These are phyloP conservation scores for Linderina pennispora DNA, from an alignment of 192 early-diverging fungal genomes.

Conservation along the genomic window DNA sequence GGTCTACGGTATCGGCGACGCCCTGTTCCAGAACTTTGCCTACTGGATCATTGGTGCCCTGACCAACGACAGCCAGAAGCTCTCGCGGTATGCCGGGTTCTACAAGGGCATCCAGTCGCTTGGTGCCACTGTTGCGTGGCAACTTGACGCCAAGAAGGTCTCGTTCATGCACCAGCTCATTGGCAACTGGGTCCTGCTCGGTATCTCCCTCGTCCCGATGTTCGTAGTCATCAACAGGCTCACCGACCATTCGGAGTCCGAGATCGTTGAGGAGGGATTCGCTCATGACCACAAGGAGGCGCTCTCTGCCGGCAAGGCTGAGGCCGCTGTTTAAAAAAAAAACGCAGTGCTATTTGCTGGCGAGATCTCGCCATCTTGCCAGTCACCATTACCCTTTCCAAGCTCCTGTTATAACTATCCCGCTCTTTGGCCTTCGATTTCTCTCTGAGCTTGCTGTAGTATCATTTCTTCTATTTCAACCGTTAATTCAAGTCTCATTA, in stretches of 20 bases:
- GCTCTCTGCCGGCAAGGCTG: background rate
- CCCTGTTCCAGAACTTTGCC: constrained; percentile 67
- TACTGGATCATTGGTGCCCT: constrained; percentile 84
- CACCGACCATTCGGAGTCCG: constrained; percentile 39
- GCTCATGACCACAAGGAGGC: background rate
- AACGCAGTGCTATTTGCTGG: no score
- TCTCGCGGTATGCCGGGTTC: constrained; percentile 69
- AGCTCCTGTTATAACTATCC: background rate
- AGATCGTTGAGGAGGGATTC: background rate
- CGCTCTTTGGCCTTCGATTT: background rate
- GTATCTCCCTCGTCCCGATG: constrained; percentile 47
- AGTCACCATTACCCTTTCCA: background rate
- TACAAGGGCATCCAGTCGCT: constrained; percentile 83
- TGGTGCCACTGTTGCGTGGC: constrained; percentile 62
- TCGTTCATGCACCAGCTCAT: constrained; percentile 49
- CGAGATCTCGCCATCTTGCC: background rate
- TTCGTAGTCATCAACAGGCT: constrained; percentile 45
- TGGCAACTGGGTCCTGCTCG: constrained; percentile 52
- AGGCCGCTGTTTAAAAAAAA: background rate
- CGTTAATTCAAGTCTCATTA: background rate
- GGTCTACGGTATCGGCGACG: constrained; percentile 67
- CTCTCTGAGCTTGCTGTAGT: background rate
- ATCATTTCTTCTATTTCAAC: background rate
- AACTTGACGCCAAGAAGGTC: constrained; percentile 53
- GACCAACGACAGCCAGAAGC: constrained; percentile 66